Conservation (phyloP, 805 yeast species). For the Candida sonorensis region DNA sequence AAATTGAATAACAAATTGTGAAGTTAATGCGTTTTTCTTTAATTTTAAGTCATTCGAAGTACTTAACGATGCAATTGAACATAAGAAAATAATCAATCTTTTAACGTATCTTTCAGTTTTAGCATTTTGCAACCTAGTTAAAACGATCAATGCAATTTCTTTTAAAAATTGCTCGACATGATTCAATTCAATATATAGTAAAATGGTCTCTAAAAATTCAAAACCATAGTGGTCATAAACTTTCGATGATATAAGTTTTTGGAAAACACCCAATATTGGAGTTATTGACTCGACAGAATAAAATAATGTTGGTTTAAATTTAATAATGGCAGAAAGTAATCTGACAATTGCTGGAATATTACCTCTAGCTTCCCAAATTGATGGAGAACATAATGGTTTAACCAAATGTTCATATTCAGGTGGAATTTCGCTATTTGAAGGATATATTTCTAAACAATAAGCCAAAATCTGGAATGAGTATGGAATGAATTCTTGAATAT, state of each 20-base stretch:
- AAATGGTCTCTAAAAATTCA: constrained; percentile 69
- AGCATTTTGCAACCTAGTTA: constrained; percentile 74
- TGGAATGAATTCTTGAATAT: constrained; percentile 91
- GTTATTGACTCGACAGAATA: constrained; percentile 37
- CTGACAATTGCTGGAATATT: constrained; percentile 91
- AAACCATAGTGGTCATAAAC: constrained; percentile 77
- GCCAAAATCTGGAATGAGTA: constrained; percentile 89
- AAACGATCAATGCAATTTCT: constrained; percentile 67
- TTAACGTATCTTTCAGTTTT: constrained; percentile 78
- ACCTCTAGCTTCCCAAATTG: constrained; percentile 89
- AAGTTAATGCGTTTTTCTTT: constrained; percentile 19
- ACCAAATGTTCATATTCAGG: constrained; percentile 56
- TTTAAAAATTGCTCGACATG: constrained; percentile 48
- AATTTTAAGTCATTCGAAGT: constrained; percentile 23
- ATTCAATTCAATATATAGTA: constrained; percentile 47
- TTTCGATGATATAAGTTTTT: constrained; percentile 81
- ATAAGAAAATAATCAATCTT: constrained; percentile 59
- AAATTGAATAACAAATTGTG: constrained; percentile 49
- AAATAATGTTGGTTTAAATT: constrained; percentile 37
- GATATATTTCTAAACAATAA: constrained; percentile 59
- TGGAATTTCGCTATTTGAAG: constrained; percentile 48
- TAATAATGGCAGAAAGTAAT: constrained; percentile 60
- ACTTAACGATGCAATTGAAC: constrained; percentile 21
- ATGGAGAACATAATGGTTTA: constrained; percentile 81
- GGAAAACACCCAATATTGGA: constrained; percentile 94